These are phyloP conservation scores for Debaryomyces sp. DNA, from an alignment of 1,139 yeast genomes.

Conservation along the genomic window DNA sequence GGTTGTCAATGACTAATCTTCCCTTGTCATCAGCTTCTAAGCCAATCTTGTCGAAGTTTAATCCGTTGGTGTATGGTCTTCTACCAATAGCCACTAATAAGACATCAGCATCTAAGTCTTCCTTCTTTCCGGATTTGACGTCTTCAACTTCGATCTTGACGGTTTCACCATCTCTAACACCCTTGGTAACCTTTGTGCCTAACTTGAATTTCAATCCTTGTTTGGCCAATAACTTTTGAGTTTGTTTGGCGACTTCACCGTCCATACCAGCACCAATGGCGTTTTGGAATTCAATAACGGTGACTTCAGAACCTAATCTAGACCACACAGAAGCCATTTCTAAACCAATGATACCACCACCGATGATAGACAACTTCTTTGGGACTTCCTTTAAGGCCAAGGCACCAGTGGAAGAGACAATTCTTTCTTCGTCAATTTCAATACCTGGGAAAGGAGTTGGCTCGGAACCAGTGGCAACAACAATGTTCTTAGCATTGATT, in stretches of 20 bases:
- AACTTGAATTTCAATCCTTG: constrained; percentile 95
- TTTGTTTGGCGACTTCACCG: constrained; percentile 85
- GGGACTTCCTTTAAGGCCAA: constrained; percentile 85
- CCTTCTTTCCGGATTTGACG: constrained; percentile 82
- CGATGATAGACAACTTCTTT: constrained; percentile 88
- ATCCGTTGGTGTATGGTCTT: constrained; percentile 93
- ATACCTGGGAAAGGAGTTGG: constrained; percentile 99
- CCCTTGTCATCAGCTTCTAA: constrained; percentile 90
- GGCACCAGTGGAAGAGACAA: constrained; percentile 95
- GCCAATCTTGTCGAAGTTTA: constrained; percentile 86
- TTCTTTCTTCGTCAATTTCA: constrained; percentile 94
- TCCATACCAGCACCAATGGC: constrained; percentile 97
- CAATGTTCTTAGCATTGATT: constrained; percentile 81
- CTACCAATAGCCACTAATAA: constrained; percentile 97
- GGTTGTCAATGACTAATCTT: constrained; percentile 90
- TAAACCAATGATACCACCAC: constrained; percentile 99
- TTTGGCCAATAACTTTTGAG: constrained; percentile 88
- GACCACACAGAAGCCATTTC: constrained; percentile 99
- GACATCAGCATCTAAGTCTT: constrained; percentile 84
- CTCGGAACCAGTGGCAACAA: constrained; percentile 98
- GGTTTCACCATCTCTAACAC: constrained; percentile 82
- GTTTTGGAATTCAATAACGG: constrained; percentile 87
- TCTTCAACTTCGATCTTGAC: constrained; percentile 90
- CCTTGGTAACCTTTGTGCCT: constrained; percentile 88
- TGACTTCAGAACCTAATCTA: constrained; percentile 93